Percentiles rank a stretch among this genome's conserved stretches.
Conservation (phyloP, 306 rosid genomes). For the Vachellia pachyceras region DNA sequence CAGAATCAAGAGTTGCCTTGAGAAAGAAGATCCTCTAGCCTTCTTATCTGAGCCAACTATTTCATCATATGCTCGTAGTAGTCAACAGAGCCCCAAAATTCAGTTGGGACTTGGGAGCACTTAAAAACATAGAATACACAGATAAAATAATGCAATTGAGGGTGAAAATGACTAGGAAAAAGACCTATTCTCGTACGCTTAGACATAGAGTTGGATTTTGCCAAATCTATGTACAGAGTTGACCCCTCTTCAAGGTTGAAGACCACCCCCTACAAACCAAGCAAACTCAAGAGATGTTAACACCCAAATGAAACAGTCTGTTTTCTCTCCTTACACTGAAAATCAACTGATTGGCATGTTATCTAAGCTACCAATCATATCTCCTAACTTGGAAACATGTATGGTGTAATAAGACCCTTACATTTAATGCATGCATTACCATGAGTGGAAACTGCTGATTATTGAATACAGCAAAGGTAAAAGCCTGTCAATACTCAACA, state of each 20-base stretch:
- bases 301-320: constrained; percentile 21
- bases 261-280: constrained; percentile 82
- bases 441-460: constrained; percentile 82
- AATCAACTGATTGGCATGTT: constrained; percentile 4
- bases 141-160: neutral
- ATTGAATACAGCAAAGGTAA: constrained; percentile 88
- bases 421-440: constrained; percentile 88
- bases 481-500: constrained; percentile 57
- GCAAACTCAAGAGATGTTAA: constrained; percentile 28
- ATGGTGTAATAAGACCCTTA: constrained; percentile 43
- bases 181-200: constrained; percentile 77
- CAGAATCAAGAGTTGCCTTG: constrained; percentile 71
- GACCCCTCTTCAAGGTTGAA: constrained; percentile 96
- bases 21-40: constrained; percentile 66
- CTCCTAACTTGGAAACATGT: neutral
- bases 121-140: constrained; percentile 18
- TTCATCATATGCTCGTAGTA: constrained; percentile 65
- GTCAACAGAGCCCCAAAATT: constrained; percentile 33
- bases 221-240: constrained; percentile 81
- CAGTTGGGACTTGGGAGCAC: constrained; percentile 26
- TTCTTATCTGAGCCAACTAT: constrained; percentile 77
- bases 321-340: constrained; percentile 5
- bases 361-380: constrained; percentile 2
- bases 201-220: constrained; percentile 92
- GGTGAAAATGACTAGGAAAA: constrained; percentile 16